Evolutionary conservation across 1,284 basidiomycete genomes (phyloP).

Genomic region (Austropuccinia psidii): DNA sequence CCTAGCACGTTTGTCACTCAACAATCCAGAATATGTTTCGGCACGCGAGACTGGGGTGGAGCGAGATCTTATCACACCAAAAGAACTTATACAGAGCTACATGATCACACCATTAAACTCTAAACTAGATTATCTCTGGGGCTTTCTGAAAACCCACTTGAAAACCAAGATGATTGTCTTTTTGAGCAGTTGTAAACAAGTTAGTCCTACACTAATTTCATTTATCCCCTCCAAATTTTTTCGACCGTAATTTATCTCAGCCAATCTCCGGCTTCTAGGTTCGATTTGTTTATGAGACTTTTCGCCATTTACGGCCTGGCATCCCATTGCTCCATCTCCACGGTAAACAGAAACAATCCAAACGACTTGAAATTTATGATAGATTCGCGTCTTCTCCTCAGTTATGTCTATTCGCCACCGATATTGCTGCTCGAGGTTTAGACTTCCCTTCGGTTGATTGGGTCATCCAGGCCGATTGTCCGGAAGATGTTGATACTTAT

Average conservation of each 20-base stretch:
- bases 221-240: background rate
- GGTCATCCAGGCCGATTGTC: conserved; percentile 95
- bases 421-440: conserved; percentile 90
- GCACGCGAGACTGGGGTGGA: conserved; percentile 43
- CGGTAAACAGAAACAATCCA: conserved; percentile 92
- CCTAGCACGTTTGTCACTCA: conserved; percentile 79
- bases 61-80: conserved; percentile 53
- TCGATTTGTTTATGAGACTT: conserved; percentile 92
- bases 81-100: conserved; percentile 83
- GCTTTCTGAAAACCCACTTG: conserved; percentile 89
- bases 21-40: conserved; percentile 69
- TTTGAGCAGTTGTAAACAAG: conserved; percentile 87
- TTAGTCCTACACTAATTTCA: conserved; percentile 39
- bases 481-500: conserved; percentile 96
- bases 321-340: conserved; percentile 83
- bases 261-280: conserved; percentile 51
- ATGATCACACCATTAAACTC: conserved; percentile 71
- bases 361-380: conserved; percentile 71
- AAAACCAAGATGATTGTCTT: conserved; percentile 90
- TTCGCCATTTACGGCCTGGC: conserved; percentile 90
- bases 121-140: conserved; percentile 87
- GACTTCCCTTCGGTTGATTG: conserved; percentile 97
- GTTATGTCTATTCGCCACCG: conserved; percentile 85
- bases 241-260: background rate
- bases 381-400: conserved; percentile 71